phyloP scores from a whole-genome alignment of 2,329 filamentous ascomycete species.

The Escovopsis sp. region DNA sequence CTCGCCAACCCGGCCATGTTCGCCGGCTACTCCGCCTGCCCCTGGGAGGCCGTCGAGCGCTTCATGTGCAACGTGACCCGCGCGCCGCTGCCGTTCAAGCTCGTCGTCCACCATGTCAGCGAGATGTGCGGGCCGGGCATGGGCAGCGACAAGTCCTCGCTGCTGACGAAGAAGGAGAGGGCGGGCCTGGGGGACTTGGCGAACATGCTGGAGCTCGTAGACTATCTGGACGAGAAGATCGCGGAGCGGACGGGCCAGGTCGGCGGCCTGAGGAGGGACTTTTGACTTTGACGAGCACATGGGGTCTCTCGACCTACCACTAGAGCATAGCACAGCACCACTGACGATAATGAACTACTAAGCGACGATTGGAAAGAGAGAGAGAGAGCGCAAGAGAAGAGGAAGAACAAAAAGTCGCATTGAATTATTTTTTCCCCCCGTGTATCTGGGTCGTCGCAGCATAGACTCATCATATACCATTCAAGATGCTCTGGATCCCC shows the following conservation, averaged over 20 bases:
- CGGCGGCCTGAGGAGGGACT: conserved; percentile 18
- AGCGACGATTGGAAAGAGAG: too few relatives aligned
- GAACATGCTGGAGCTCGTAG: conserved; percentile 43
- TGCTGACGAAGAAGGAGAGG: conserved; percentile 44
- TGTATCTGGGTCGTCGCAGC: too few relatives aligned
- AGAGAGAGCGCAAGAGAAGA: too few relatives aligned
- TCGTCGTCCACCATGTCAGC: conserved; percentile 49
- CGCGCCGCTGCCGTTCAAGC: conserved; percentile 45
- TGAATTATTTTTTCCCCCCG: too few relatives aligned
- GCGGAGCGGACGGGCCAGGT: conserved; percentile 19
- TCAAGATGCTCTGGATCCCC: conserved; percentile 72
- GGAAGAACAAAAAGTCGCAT: neutral
- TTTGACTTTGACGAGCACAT: too few relatives aligned
- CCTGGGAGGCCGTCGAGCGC: conserved; percentile 46
- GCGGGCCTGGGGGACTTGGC: conserved; percentile 31
- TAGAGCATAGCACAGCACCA: too few relatives aligned
- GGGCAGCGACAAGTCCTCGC: conserved; percentile 33
- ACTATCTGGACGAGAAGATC: conserved; percentile 42
- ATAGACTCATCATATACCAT: conserved; percentile 32
- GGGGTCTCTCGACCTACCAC: too few relatives aligned
- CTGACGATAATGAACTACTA: too few relatives aligned
- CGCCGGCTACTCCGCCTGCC: conserved; percentile 38
- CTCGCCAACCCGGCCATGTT: conserved; percentile 55
- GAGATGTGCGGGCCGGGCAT: conserved; percentile 51
- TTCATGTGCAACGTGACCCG: conserved; percentile 46